Conservation (phyloP, 2,329 filamentous ascomycete species). For the Aspergillus jensenii region DNA sequence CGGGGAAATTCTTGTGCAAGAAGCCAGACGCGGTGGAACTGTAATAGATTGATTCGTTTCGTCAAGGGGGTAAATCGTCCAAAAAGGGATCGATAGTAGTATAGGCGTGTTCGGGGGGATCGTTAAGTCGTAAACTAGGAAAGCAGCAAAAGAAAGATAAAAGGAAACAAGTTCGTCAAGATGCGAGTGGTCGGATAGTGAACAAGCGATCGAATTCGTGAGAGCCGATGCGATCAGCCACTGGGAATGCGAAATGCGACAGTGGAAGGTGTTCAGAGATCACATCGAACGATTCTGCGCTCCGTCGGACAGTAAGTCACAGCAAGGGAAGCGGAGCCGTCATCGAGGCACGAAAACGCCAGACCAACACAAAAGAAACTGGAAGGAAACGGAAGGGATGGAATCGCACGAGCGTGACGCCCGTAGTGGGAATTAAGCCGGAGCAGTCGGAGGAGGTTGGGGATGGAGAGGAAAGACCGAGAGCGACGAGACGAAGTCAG, state of each 20-base stretch:
- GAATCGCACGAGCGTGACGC: slow-evolving; percentile 21
- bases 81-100: slow-evolving; percentile 2
- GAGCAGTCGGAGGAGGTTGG: slow-evolving; percentile 9
- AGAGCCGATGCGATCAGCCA: slow-evolving; percentile 19
- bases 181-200: slow-evolving; percentile 23
- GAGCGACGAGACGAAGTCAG: slow-evolving; percentile 14
- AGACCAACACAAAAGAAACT: slow-evolving; percentile 29
- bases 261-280: slow-evolving; percentile 12
- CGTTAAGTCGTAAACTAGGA: slow-evolving; percentile 25
- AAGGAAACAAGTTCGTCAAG: slow-evolving; percentile 22
- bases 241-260: slow-evolving; percentile 11
- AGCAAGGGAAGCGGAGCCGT: slow-evolving; percentile 15
- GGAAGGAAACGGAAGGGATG: slow-evolving; percentile 18
- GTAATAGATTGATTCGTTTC: slow-evolving; percentile 1
- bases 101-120: slow-evolving; percentile 16
- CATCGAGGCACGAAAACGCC: slow-evolving; percentile 26
- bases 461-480: slow-evolving; percentile 8
- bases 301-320: slow-evolving; percentile 17
- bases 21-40: neutral
- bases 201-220: slow-evolving; percentile 22
- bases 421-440: slow-evolving; percentile 16
- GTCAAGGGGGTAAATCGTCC: slow-evolving; percentile 11
- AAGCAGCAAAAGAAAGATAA: slow-evolving; percentile 16
- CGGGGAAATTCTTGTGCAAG: neutral
- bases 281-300: slow-evolving; percentile 20